Percentiles rank a stretch among this genome's conserved stretches.
Evolutionary conservation across 495 filamentous ascomycete genomes (phyloP).

Genomic region (Aspergillus funiculosus): DNA sequence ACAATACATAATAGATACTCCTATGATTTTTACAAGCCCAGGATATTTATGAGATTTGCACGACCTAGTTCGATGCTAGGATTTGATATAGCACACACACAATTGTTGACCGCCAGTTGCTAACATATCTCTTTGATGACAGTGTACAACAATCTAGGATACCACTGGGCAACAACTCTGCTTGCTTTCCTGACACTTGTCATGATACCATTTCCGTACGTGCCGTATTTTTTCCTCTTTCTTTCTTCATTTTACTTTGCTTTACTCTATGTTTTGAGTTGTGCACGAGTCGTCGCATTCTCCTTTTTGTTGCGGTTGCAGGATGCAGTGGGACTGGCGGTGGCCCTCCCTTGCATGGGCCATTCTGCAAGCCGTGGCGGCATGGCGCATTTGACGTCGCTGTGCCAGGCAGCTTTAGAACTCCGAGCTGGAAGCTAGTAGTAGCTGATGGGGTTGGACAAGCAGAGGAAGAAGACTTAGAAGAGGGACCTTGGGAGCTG

Average conservation of each 20-base stretch:
- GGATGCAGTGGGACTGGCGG: slow-evolving; percentile 1
- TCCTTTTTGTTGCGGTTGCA: slow-evolving; percentile 5
- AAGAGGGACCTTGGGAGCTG: background rate
- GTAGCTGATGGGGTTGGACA: no score
- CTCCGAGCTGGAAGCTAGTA: slow-evolving; percentile 2
- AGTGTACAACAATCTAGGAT: slow-evolving; percentile 64
- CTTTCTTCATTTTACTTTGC: no score
- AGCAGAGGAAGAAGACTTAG: slow-evolving; percentile 4
- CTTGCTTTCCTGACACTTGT: slow-evolving; percentile 63
- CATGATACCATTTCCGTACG: slow-evolving; percentile 65
- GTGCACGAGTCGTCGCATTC: no score
- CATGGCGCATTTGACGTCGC: slow-evolving; percentile 11
- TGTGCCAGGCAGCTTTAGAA: slow-evolving; percentile 6
- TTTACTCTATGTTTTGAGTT: no score
- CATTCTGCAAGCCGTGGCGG: slow-evolving; percentile 13
- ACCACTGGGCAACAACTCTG: slow-evolving; percentile 66
- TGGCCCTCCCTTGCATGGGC: slow-evolving; percentile 13
- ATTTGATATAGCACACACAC: slow-evolving; percentile 3
- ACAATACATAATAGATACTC: no score
- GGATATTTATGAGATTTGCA: slow-evolving; percentile 6
- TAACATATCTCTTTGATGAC: slow-evolving; percentile 21
- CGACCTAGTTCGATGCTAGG: slow-evolving; percentile 3
- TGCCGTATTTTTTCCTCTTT: slow-evolving; percentile 11
- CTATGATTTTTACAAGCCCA: no score
- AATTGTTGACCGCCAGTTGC: slow-evolving; percentile 19